Conservation (phyloP, 768 basidiomycete genomes). For the Pulveroboletus ravenelii region DNA sequence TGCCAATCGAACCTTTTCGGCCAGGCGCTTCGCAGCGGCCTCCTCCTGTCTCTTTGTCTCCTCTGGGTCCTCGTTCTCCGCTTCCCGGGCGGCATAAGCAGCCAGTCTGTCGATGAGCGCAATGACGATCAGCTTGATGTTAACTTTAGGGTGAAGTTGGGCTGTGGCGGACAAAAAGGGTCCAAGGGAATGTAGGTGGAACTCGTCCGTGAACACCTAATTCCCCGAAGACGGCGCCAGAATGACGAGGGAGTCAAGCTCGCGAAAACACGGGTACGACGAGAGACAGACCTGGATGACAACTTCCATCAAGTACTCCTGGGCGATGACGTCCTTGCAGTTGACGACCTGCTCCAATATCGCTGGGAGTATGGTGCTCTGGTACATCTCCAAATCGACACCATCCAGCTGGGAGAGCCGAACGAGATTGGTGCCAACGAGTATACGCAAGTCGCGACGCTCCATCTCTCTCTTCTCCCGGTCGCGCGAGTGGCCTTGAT, state of each 20-base stretch:
- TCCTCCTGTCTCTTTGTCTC: slow-evolving; percentile 93
- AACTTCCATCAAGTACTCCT: slow-evolving; percentile 99
- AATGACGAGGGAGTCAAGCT: not conserved
- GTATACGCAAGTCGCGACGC: slow-evolving; percentile 87
- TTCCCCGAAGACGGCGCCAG: not conserved
- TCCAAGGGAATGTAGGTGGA: slow-evolving; percentile 92
- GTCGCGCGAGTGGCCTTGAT: slow-evolving; percentile 95
- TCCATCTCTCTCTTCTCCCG: slow-evolving; percentile 97
- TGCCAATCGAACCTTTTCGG: slow-evolving; percentile 77
- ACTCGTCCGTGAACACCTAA: slow-evolving; percentile 97
- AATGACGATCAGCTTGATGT: slow-evolving; percentile 98
- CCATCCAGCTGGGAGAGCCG: slow-evolving; percentile 93
- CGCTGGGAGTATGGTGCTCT: slow-evolving; percentile 78
- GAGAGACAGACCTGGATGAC: slow-evolving; percentile 83
- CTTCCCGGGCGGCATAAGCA: slow-evolving; percentile 93
- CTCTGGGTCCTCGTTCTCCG: slow-evolving; percentile 93
- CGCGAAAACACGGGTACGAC: not conserved
- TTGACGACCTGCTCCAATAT: slow-evolving; percentile 96
- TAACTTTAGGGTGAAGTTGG: slow-evolving; percentile 94
- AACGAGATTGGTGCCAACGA: slow-evolving; percentile 97
- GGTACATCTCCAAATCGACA: slow-evolving; percentile 92
- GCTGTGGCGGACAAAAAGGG: slow-evolving; percentile 96
- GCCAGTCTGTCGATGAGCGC: slow-evolving; percentile 95
- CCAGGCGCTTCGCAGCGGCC: slow-evolving; percentile 81
- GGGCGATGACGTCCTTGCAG: slow-evolving; percentile 97